Evolutionary conservation across 2,329 filamentous ascomycete genomes (phyloP).

Genomic region (Fusarium algeriense): DNA sequence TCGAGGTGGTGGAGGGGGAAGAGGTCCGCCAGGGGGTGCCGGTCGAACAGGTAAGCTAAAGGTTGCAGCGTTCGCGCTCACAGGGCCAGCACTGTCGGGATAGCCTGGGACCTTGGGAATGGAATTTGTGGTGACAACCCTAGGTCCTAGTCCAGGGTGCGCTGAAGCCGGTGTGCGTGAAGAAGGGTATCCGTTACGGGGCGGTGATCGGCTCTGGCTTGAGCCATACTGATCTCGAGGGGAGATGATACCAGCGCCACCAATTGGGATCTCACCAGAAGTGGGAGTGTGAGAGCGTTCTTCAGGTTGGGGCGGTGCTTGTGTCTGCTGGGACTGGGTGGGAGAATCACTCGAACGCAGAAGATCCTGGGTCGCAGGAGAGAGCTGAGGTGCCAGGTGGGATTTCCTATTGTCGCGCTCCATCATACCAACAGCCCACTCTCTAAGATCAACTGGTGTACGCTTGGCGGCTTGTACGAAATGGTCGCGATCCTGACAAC

Average conservation of each 20-base stretch:
- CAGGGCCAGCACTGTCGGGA: conserved; percentile 54
- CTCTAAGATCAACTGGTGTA: conserved; percentile 91
- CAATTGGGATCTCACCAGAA: conserved; percentile 78
- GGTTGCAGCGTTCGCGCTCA: conserved; percentile 62
- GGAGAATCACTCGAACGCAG: conserved; percentile 74
- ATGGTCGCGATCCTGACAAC: conserved; percentile 83
- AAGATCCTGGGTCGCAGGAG: conserved; percentile 82
- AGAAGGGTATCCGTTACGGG: conserved; percentile 61
- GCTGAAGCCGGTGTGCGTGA: conserved; percentile 56
- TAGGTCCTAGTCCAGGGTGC: conserved; percentile 66
- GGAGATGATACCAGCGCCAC: conserved; percentile 66
- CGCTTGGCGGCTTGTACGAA: conserved; percentile 97
- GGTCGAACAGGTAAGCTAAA: conserved; percentile 75
- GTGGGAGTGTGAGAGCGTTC: conserved; percentile 71
- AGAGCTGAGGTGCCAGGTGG: conserved; percentile 84
- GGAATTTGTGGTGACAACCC: conserved; percentile 65
- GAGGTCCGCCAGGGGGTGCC: conserved; percentile 68
- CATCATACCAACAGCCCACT: conserved; percentile 95
- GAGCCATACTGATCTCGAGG: conserved; percentile 63
- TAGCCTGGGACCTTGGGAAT: conserved; percentile 61
- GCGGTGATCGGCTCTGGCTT: conserved; percentile 63
- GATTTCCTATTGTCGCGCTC: conserved; percentile 96
- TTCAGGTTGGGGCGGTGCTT: conserved; percentile 54
- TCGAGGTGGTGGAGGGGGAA: conserved; percentile 71
- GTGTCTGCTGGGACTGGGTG: conserved; percentile 56